A percentile compares a stretch with the other conserved stretches of the same genome.
phyloP scores from a whole-genome alignment of 306 rosid genomes.

The Mimosa pudica region DNA sequence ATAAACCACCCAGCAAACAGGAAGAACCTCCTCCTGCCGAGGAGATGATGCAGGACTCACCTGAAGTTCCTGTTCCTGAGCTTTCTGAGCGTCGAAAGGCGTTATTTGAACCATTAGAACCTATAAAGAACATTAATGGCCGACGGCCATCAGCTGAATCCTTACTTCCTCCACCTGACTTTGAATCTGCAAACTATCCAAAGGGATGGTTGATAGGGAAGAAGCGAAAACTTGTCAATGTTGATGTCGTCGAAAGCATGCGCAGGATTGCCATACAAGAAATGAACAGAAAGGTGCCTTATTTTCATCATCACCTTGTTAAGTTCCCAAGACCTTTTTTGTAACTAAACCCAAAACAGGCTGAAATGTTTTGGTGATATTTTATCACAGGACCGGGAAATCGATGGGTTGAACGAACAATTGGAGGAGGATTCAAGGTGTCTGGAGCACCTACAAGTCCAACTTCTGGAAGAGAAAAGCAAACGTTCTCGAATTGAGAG shows the following conservation, averaged over 20 bases:
- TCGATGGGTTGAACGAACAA: conserved; percentile 78
- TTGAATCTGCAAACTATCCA: conserved; percentile 77
- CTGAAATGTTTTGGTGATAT: neutral
- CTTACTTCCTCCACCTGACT: conserved; percentile 92
- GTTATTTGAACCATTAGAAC: conserved; percentile 86
- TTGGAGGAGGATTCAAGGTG: conserved; percentile 76
- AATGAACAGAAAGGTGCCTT: conserved; percentile 90
- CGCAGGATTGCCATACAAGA: conserved; percentile 90
- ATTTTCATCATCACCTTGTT: conserved; percentile 19
- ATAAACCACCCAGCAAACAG: conserved; percentile 51
- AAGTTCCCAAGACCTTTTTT: neutral
- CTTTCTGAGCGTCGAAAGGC: conserved; percentile 71
- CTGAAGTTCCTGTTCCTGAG: conserved; percentile 35
- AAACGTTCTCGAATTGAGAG: conserved; percentile 71
- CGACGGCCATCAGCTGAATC: conserved; percentile 72
- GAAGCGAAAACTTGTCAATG: conserved; percentile 93
- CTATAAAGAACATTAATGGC: conserved; percentile 53
- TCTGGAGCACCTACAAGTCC: conserved; percentile 80
- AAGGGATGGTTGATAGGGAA: conserved; percentile 92
- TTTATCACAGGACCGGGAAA: conserved; percentile 75
- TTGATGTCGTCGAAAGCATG: conserved; percentile 97
- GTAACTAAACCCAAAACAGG: neutral
- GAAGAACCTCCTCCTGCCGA: conserved; percentile 52
- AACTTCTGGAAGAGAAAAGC: conserved; percentile 77
- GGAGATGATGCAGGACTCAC: conserved; percentile 46